Base-by-base conservation (phyloP, 2,329 filamentous ascomycete species). In the Penicillium sp. region DNA sequence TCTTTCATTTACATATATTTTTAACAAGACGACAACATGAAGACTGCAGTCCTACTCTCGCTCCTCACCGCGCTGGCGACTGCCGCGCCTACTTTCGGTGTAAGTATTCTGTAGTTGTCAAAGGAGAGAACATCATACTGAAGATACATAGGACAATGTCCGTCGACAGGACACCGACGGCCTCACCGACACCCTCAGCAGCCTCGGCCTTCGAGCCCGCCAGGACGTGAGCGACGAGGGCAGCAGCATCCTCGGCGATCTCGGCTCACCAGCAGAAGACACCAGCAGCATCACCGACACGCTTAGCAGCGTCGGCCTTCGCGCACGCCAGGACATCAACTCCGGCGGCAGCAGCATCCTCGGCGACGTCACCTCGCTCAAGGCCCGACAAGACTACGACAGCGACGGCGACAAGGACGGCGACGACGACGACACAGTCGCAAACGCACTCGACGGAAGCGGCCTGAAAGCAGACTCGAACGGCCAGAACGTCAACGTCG, bases 51-150 rank as follows among this genome's bases (percentile, higher is more conserved):
- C 3, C n/a, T 55, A 5, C 52, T 55, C 16, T 35, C 52, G 26
- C 18, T 55, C 23, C 24, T 55, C 9, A 48, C 33, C 52, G 45
- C 33, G 9, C 28, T 55, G 33, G 45, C 52, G 26, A 21, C 45
- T 21, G 45, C 52, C 2, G 52, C 52, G n/a, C 52, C 52, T 48
- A 21, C 52, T 12, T 20, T 28, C 3, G 20, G 33, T n/a, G 52
- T 55, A 21, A 48, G 45, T 55, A 21, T 45, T 14, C 24, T 47
- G 14, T 20, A 14, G 35, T 40, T 18, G n/a, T 18, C 4, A 18
- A 14, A 7, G 5, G 16, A 40, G 8, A 8, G n/a, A 8, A 21
- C 2, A 20, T 12, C 3, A 23, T 14, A 43, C 18, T 43, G 40
- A 43, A 20, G n/a, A 40, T 20, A n/a, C n/a, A 18, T 4, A 23